Percentiles rank a stretch among this genome's conserved stretches.
Conservation (phyloP, 2,329 filamentous ascomycete genomes). For the Pseudocercospora fuligena region DNA sequence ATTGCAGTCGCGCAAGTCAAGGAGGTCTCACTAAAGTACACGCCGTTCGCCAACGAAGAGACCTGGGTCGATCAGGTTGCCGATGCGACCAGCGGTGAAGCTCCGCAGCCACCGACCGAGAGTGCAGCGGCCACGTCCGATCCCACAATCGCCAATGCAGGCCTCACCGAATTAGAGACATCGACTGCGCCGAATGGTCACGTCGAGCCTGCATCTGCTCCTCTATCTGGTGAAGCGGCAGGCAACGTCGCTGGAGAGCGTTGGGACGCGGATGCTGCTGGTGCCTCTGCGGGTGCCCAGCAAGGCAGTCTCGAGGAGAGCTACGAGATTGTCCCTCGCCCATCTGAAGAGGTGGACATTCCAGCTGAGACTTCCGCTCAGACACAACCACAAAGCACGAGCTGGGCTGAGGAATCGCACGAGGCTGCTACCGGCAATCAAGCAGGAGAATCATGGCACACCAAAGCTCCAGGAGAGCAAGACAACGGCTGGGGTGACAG, state of each 20-base stretch:
- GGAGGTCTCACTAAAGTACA: constrained; percentile 50
- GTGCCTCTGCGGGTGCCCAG: constrained; percentile 51
- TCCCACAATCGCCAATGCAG: constrained; percentile 69
- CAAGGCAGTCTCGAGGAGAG: constrained; percentile 63
- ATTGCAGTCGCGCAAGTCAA: constrained; percentile 44
- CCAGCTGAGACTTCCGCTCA: constrained; percentile 63
- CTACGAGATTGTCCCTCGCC: constrained; percentile 77
- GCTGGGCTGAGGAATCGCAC: constrained; percentile 76
- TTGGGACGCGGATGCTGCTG: constrained; percentile 63
- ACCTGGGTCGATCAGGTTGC: constrained; percentile 55
- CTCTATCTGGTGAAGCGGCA: constrained; percentile 46
- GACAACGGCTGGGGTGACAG: constrained; percentile 24
- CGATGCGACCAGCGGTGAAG: constrained; percentile 46
- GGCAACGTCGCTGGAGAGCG: constrained; percentile 65
- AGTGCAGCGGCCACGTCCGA: constrained; percentile 55
- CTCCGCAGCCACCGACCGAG: constrained; percentile 17
- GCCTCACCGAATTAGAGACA: constrained; percentile 69
- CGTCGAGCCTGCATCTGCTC: constrained; percentile 40
- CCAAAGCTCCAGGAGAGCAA: constrained; percentile 48
- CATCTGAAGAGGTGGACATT: constrained; percentile 75
- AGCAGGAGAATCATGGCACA: constrained; percentile 40
- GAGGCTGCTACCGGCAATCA: constrained; percentile 36
- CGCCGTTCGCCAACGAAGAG: constrained; percentile 60
- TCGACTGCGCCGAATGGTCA: constrained; percentile 42
- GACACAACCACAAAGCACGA: constrained; percentile 60